phyloP scores from a whole-genome alignment of 345 rosid genomes.

The Orychophragmus violaceus region DNA sequence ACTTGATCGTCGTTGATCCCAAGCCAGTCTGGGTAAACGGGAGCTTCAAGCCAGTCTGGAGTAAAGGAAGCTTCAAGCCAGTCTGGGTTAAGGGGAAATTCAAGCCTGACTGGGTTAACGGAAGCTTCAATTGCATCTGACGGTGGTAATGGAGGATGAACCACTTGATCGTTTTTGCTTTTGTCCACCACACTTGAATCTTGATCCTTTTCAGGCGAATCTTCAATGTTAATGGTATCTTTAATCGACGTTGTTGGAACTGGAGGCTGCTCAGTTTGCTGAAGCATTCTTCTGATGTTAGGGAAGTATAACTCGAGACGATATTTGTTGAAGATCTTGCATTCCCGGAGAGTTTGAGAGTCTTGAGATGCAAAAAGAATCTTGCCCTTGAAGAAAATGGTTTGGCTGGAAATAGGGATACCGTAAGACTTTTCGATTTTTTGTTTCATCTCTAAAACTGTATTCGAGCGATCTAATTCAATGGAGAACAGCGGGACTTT shows the following conservation, averaged over 20 bases:
- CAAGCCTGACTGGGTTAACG: no score
- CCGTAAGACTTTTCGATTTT: constrained; percentile 55
- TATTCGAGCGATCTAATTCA: constrained; percentile 54
- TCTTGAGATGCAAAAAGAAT: constrained; percentile 42
- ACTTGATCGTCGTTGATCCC: not conserved
- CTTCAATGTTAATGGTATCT: not conserved
- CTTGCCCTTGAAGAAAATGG: constrained; percentile 51
- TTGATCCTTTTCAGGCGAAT: not conserved
- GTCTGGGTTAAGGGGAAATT: no score
- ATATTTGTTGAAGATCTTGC: constrained; percentile 48
- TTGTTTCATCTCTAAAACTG: constrained; percentile 58
- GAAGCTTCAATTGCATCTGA: not conserved
- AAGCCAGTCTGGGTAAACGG: not conserved
- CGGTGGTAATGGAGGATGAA: no score
- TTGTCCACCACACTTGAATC: not conserved
- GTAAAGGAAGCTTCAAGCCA: not conserved
- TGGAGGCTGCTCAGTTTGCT: not conserved
- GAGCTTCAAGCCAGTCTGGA: not conserved
- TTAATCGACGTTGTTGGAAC: not conserved
- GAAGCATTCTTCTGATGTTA: not conserved
- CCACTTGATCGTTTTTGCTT: no score
- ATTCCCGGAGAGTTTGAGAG: constrained; percentile 33
- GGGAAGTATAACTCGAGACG: constrained; percentile 43
- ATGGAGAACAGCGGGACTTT: constrained; percentile 47
- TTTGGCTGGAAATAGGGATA: constrained; percentile 43